A percentile compares a stretch with the other conserved stretches of the same genome.
These are phyloP conservation scores for Corchorus olitorius DNA, from an alignment of 345 rosid genomes.

Conservation along the genomic window DNA sequence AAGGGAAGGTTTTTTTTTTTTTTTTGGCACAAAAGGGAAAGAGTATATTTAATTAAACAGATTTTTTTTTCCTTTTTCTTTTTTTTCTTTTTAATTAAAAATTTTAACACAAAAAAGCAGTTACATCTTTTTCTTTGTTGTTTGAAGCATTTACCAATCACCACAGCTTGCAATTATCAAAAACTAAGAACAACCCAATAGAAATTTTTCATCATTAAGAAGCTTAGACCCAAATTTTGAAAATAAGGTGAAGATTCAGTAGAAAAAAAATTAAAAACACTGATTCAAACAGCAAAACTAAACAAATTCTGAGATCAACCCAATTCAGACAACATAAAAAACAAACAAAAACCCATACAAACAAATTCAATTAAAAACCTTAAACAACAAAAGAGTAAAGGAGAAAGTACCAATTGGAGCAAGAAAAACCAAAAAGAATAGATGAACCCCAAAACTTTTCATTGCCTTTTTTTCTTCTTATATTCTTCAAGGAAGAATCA, in stretches of 20 bases:
- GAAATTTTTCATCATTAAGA: not conserved
- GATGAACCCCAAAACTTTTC: slow-evolving; percentile 40
- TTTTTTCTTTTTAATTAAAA: too few species aligned
- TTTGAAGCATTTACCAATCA: not conserved
- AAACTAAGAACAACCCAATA: not conserved
- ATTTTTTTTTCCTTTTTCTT: too few species aligned
- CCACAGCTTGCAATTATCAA: slow-evolving; percentile 11
- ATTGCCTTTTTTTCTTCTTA: slow-evolving; percentile 23
- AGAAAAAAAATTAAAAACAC: not conserved
- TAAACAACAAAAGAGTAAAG: not conserved
- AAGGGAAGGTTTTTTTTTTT: not conserved
- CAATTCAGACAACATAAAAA: slow-evolving; percentile 16
- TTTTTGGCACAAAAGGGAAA: not conserved
- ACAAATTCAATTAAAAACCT: not conserved
- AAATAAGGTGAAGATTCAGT: slow-evolving; percentile 11
- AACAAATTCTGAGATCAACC: slow-evolving; percentile 23
- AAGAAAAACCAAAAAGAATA: slow-evolving; percentile 44
- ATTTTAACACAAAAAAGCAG: too few species aligned
- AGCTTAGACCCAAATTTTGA: slow-evolving; percentile 10
- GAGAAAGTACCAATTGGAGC: slow-evolving; percentile 55
- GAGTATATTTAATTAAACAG: not conserved
- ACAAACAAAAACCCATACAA: slow-evolving; percentile 1
- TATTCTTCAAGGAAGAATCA: slow-evolving; percentile 24
- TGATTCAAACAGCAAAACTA: slow-evolving; percentile 21
- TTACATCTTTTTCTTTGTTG: not conserved